Base-by-base conservation (phyloP, 2,329 filamentous ascomycete species). In the Orbilia javanica region DNA sequence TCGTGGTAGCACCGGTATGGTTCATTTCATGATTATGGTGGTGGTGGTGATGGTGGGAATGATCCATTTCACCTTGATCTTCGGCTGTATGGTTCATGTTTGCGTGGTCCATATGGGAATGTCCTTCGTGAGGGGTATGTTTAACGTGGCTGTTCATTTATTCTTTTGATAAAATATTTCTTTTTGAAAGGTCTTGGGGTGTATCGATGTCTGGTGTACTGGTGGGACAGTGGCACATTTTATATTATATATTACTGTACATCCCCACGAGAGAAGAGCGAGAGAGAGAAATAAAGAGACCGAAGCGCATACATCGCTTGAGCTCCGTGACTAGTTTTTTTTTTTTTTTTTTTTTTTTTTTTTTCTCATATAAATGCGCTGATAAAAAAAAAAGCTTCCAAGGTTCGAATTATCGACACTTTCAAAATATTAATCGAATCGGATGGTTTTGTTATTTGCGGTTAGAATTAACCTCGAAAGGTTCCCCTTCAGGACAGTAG, bases 111-210 rank as follows among this genome's bases (percentile, higher is more conserved):
- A 31, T 57, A 39, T 68, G 63, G 52, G 62, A 44, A 46, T 74
- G 70, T 0, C 71, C 71, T 36, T 48, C 55, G 22, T 69, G 46
- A 39, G 48, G 46, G 46, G 50, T 2, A 20, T 25, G 57, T 25
- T 72, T 72, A 22, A 42, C 36, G 42, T 39, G 36, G 53, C 34
- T 20, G 4, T 48, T 27, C 69, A 65, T 72, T 36, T 31, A 48
- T 36, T 25, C n/a, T n/a, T n/a, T n/a, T n/a, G n/a, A n/a, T n/a
- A n/a, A n/a, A n/a, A n/a, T n/a, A n/a, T n/a, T n/a, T n/a, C n/a
- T n/a, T n/a, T n/a, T n/a, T n/a, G n/a, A n/a, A n/a, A n/a, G n/a
- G n/a, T n/a, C n/a, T n/a, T n/a, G n/a, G n/a, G 10, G 11, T 25
- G 15, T 1, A 7, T 31, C 10, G 20, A 64, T 64, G 8, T 48